Evolutionary conservation across 1,284 basidiomycete species (phyloP), one percentile per base, ranked within the genome.

Genomic region (Papiliotrema fonsecae): DNA sequence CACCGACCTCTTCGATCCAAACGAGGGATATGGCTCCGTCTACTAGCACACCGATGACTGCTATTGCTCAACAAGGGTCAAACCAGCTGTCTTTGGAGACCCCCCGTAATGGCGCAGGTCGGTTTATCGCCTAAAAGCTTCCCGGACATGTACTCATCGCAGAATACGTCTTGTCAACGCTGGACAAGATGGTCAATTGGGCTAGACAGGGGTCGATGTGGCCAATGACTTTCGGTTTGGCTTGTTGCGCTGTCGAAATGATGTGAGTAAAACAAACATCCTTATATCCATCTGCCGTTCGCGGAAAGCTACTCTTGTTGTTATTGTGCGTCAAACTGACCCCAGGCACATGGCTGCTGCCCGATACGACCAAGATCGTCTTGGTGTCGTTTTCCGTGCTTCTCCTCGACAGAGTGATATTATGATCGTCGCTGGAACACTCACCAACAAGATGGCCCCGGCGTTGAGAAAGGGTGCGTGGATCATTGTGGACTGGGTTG

Each of bases 391-490:
- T 36, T 99, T 99, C 81, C 90, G 96, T 79, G 96, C 94, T 10
- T 91, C 87, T 75, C 96, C 96, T 45, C 86, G 96, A 60, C 92
- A 97, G 78, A 89, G 87, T 52, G 94, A 98, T 70, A 88, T 98
- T 69, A 98, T 99, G 96, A 99, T 99, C 67, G 96, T 99, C 47
- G 94, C 96, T 39, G 96, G 96, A 27, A 99, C 96, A 0, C 77
- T 99, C 62, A 99, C 96, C 60, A 98, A 99, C 80, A 98, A 99
- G 79, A 99, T 99, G 96, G 96, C 93, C 4, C 96, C 96, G 40
- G 93, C 93, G 5, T 72, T 97, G 69, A 82, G 91, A 67, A 94
- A 91, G 75, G 68, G 68, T 67, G 28, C 39, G 61, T 54, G 36
- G 38, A 6, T 14, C 14, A 27, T 24, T 28, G 24, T 21, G 19